Evolutionary conservation across 257 asterid species (phyloP), one percentile per base, ranked within the genome.

Genomic region (Lavandula angustifolia): DNA sequence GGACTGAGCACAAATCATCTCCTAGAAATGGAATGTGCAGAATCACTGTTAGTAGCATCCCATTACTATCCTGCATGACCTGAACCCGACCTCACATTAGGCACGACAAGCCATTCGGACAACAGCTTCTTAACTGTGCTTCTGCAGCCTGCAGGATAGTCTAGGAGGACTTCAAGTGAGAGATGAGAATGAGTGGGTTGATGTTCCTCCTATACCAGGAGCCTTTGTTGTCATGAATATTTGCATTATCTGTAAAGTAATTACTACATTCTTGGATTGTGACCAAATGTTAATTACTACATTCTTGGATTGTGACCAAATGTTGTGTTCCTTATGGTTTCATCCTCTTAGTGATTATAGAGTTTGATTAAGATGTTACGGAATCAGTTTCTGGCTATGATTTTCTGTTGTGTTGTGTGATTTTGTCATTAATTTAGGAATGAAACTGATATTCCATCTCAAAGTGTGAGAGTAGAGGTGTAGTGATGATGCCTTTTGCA

Each of bases 21-120:
- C 5, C 10, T 42, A 32, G 68, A 72, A 2, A 68, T 79, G 48
- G 80, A 64, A 44, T 79, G 81, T 34, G 76, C 66, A 5, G 79
- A 69, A 1, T 76, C 80, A 6, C 68, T 75, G 3, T 6, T 2
- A 8, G 31, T 78, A 0, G 2, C 62, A 50, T 67, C 73, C 17
- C 88, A 82, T 41, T 82, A 82, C 73, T 80, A 80, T 38, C 85
- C 88, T 0, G 16, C 80, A 9, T 85, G 92, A 48, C 92, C 92
- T 0, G 75, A 85, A 59, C 86, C 86, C 0, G 79, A 80, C 3
- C 51, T 67, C 46, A 76, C 88, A n/a, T 11, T 80, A 1, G 84
- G 78, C 12, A 14, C 64, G 0, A 58, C 53, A 8, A 34, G 7
- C 13, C 88, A 84, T 52, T 59, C 84, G 0, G 86, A 85, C 76